phyloP scores from a whole-genome alignment of 768 basidiomycete species.

The Mycena floridula region DNA sequence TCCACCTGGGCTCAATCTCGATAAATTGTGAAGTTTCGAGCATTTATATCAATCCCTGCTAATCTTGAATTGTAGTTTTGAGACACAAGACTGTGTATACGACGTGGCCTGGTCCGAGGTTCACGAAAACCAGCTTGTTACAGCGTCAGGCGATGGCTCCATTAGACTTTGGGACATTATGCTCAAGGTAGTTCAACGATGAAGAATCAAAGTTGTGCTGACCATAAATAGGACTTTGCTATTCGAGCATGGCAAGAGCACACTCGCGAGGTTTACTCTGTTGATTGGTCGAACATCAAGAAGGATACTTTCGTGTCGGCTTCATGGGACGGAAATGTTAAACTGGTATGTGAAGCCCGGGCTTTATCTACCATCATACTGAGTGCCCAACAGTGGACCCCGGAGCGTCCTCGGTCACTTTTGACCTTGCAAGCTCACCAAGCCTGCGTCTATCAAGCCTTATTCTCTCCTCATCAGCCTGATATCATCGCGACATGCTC shows the following conservation, averaged over 20 bases:
- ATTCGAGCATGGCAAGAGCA: conserved; percentile 95
- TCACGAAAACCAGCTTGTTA: conserved; percentile 90
- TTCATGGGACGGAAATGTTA: conserved; percentile 89
- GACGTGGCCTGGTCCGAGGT: conserved; percentile 94
- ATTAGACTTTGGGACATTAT: conserved; percentile 87
- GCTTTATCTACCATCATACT: background rate
- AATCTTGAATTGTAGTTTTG: conserved; percentile 53
- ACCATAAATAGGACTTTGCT: conserved; percentile 66
- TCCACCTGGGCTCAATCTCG: conserved; percentile 46
- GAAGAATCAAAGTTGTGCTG: conserved; percentile 21
- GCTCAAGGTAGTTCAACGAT: conserved; percentile 54
- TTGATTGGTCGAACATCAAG: conserved; percentile 93
- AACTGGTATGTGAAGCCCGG: conserved; percentile 55
- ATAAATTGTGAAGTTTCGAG: conserved; percentile 51
- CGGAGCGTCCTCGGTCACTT: conserved; percentile 73
- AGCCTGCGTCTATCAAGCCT: conserved; percentile 82
- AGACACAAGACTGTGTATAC: conserved; percentile 85
- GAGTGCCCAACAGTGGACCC: conserved; percentile 74
- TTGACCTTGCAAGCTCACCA: conserved; percentile 78
- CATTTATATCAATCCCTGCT: background rate
- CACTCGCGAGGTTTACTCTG: conserved; percentile 83
- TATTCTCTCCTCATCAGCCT: conserved; percentile 91
- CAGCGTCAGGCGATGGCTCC: conserved; percentile 87
- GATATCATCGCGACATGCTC: conserved; percentile 79
- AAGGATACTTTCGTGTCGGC: conserved; percentile 85